These are phyloP conservation scores for Grosmannia serpens DNA, from an alignment of 2,329 filamentous ascomycete genomes.

Conservation along the genomic window DNA sequence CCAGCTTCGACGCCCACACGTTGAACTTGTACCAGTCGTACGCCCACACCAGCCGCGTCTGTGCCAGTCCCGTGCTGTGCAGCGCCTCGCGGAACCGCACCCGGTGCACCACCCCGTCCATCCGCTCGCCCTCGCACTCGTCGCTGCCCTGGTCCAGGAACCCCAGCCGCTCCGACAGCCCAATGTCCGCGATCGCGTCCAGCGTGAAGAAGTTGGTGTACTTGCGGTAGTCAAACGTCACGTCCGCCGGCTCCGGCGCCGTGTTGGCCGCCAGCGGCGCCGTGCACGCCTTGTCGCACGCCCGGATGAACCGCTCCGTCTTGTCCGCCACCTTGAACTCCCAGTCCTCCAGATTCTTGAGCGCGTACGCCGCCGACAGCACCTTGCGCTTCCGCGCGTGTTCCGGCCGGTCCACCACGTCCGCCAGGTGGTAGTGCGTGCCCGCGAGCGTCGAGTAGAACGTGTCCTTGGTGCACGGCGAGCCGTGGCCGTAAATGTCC, in stretches of 20 bases:
- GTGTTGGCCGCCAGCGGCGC: constrained; percentile 18
- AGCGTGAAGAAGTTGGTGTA: constrained; percentile 31
- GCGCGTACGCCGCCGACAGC: constrained; percentile 37
- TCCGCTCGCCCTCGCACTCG: constrained; percentile 29
- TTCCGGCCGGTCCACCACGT: constrained; percentile 38
- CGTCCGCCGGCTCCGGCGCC: constrained; percentile 21
- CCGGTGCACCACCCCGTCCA: constrained; percentile 33
- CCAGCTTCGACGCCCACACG: constrained; percentile 32
- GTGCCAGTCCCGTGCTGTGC: constrained; percentile 36
- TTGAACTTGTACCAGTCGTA: constrained; percentile 38
- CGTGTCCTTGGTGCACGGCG: constrained; percentile 36
- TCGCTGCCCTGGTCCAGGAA: constrained; percentile 33
- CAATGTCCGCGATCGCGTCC: constrained; percentile 40
- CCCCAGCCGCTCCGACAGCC: constrained; percentile 34
- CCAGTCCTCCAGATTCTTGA: constrained; percentile 42
- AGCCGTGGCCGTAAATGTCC: constrained; percentile 39
- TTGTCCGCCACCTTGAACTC: constrained; percentile 44
- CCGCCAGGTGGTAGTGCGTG: constrained; percentile 38
- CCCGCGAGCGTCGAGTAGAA: constrained; percentile 34
- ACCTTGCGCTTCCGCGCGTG: constrained; percentile 39
- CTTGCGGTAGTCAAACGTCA: constrained; percentile 36
- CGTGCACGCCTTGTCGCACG: constrained; percentile 31
- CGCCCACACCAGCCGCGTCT: constrained; percentile 36
- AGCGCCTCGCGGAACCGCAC: constrained; percentile 37
- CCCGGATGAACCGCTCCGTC: constrained; percentile 28